Evolutionary conservation across 768 basidiomycete genomes (phyloP), one percentile per base, ranked within the genome.

Genomic region (Tylopilus vinaceipallidus): DNA sequence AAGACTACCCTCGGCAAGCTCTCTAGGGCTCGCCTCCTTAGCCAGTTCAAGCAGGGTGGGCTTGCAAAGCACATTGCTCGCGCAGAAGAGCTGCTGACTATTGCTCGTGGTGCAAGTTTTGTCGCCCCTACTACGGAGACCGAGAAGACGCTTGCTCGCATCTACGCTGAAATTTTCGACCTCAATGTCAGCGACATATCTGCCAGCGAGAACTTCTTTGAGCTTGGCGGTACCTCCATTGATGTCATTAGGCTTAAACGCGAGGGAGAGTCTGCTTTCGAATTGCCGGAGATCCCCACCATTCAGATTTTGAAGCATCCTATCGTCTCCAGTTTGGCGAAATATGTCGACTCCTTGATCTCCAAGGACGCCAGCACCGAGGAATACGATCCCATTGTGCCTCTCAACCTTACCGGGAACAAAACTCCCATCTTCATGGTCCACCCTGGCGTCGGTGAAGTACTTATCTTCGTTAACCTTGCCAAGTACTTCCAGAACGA

Each of bases 301-400:
- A 40, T 17, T 23, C 39, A 40, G 23, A 27, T 40, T 16, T 10
- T 40, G 14, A 40, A 40, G n/a, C 39, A 40, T n/a, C 24, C 23
- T 17, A 11, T 16, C 14, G 3, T 26, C 14, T 40, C 39, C 9
- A 40, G 24, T n/a, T n/a, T 40, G 14, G 39, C 39, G 14, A 40
- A 40, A 3, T 40, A 40, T 16, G n/a, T 40, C 23, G 39, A 40
- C 10, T 12, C 24, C 14, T 17, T 40, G 39, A 40, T 16, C 3
- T 40, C 39, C 3, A 32, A 26, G 30, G 24, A 19, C 12, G n/a
- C 30, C 6, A 26, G 11, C 30, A 32, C 30, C 3, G 38, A 47
- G 29, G 46, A 34, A 8, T 47, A 47, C 16, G 46, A 47, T 19
- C 46, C 38, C 2, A 47, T 47, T 13, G 32, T 47, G 1, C 46